Evolutionary conservation across 257 asterid species (phyloP), one percentile per base, ranked within the genome.

Genomic region (Penstemon davidsonii): DNA sequence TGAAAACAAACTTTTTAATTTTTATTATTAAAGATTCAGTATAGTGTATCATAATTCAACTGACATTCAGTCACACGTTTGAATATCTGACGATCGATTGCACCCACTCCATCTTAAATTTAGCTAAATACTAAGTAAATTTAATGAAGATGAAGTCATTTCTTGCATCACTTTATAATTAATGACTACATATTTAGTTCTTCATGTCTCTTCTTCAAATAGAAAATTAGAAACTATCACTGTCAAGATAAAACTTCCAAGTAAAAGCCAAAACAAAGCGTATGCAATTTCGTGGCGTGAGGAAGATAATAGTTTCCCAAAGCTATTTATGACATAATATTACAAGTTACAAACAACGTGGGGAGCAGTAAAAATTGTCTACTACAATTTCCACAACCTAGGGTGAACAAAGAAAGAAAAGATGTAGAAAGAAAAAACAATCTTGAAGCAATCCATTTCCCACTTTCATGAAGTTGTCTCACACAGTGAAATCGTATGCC

Each of bases 401-500:
- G 15, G 5, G 41, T 12, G 11, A 8, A 2, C 4, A 49, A 11
- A 60, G 33, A 38, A 51, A 5, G 52, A 11, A 6, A 13, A 8
- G 33, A 18, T 36, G 25, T 6, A 44, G 46, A 18, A 71, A 55
- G 50, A 43, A 58, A 37, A 37, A n/a, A 11, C 45, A 40, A 46
- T n/a, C 54, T 52, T 3, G 33, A n/a, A 6, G 12, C 13, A 64
- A 37, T 7, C 42, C 8, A 9, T 6, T 25, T 25, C 10, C 70
- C 54, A 69, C n/a, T 47, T 41, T 7, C 62, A 46, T 9, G 54
- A 62, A 18, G 10, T 39, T 0, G 51, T 44, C 67, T 72, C 82
- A 13, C 87, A 79, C 25, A 83, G 80, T 19, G 74, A 66, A 1
- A 89, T 79, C 3, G 90, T 89, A 67, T 89, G 95, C 95, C 95